Percentiles rank a stretch among this genome's conserved stretches.
These are phyloP conservation scores for Capillidium heterosporum DNA, from an alignment of 371 early-diverging fungal genomes.

Conservation along the genomic window DNA sequence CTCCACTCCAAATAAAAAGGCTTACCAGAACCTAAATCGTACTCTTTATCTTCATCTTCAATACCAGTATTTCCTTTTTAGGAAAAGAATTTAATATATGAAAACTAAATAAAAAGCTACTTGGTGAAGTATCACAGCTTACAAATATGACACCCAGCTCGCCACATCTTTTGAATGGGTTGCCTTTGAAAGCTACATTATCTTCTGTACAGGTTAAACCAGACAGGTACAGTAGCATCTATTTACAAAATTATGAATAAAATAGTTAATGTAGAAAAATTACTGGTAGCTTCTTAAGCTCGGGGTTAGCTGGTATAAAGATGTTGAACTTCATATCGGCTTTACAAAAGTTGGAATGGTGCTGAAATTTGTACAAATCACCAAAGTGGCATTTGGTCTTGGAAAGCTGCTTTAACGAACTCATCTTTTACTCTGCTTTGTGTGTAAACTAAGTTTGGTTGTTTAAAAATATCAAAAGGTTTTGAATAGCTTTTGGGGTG, in stretches of 20 bases:
- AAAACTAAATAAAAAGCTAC: slow-evolving; percentile 13
- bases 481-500: too few relatives aligned
- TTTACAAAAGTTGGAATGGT: not conserved
- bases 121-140: slow-evolving; percentile 65
- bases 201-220: slow-evolving; percentile 59
- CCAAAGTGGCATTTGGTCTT: not conserved
- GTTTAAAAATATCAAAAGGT: too few relatives aligned
- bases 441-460: too few relatives aligned
- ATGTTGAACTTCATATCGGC: slow-evolving; percentile 54
- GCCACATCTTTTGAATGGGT: slow-evolving; percentile 42
- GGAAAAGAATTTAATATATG: not conserved
- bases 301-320: slow-evolving; percentile 34
- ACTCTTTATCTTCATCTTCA: slow-evolving; percentile 26
- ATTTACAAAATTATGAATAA: not conserved
- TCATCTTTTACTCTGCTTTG: too few relatives aligned
- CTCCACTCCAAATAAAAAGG: not conserved
- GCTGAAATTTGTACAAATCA: not conserved
- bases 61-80: slow-evolving; percentile 19
- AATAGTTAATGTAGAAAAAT: slow-evolving; percentile 5
- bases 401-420: not conserved
- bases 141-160: slow-evolving; percentile 42
- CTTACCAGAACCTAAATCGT: slow-evolving; percentile 27
- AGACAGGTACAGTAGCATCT: slow-evolving; percentile 22
- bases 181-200: slow-evolving; percentile 62
- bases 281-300: slow-evolving; percentile 22